A percentile compares a stretch with the other conserved stretches of the same genome.
These are phyloP conservation scores for Wakefieldia striispora DNA, from an alignment of 768 basidiomycete species.

Conservation along the genomic window DNA sequence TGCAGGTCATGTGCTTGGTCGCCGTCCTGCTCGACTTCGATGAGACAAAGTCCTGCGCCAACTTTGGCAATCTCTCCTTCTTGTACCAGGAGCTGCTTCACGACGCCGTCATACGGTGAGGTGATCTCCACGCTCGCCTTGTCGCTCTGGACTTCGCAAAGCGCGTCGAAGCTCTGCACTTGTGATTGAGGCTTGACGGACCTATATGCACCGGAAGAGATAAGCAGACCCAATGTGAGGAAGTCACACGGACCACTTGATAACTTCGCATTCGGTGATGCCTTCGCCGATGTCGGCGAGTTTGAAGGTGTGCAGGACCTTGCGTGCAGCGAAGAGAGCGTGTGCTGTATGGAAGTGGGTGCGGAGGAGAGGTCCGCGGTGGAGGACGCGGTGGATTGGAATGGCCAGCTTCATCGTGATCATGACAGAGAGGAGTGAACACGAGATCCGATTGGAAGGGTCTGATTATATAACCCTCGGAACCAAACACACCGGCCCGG, in stretches of 20 bases:
- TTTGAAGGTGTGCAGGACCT: conserved; percentile 59
- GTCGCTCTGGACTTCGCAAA: conserved; percentile 88
- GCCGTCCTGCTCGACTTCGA: conserved; percentile 71
- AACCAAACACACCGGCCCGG: too few species aligned
- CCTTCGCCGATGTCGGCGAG: conserved; percentile 89
- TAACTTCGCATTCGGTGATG: conserved; percentile 87
- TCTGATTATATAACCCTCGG: too few species aligned
- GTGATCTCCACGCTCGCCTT: conserved; percentile 92
- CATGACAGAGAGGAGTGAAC: background rate
- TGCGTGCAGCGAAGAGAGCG: conserved; percentile 31
- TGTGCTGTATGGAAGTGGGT: conserved; percentile 37
- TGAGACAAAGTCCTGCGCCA: conserved; percentile 71
- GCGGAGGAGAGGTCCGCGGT: conserved; percentile 29
- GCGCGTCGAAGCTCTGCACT: conserved; percentile 63
- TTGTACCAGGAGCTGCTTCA: conserved; percentile 69
- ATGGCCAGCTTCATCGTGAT: conserved; percentile 8
- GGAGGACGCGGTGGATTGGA: conserved; percentile 19
- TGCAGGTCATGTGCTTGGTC: background rate
- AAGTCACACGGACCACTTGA: conserved; percentile 64
- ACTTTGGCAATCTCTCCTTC: conserved; percentile 87
- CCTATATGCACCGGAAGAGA: conserved; percentile 39
- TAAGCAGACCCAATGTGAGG: background rate
- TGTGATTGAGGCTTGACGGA: conserved; percentile 50
- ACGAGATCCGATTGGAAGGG: too few species aligned
- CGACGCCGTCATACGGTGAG: conserved; percentile 75